Evolutionary conservation across 768 basidiomycete genomes (phyloP), one percentile per base, ranked within the genome.

Genomic region (Nevesoporus exiguus): DNA sequence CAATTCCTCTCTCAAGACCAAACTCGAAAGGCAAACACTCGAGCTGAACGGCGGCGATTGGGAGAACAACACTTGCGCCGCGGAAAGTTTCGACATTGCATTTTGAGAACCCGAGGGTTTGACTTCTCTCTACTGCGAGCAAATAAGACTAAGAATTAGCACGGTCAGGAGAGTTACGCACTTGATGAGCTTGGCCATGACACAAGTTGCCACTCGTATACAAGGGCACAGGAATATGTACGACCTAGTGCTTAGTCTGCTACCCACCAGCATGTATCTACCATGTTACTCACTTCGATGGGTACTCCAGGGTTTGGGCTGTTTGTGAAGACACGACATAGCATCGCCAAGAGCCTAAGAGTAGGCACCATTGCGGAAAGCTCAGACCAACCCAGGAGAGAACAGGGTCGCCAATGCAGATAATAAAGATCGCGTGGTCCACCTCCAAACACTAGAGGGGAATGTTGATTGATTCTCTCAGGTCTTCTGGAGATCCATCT

Each of bases 141-240:
- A 68, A 66, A 27, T 17, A 22, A 36, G 15, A 1, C 47, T 10
- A 45, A 41, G 25, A 17, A 43, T n/a, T 36, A 15, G 0, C n/a
- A 33, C 3, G 21, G 14, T 14, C 3, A 19, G 39, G 5, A 19
- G 14, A 7, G 7, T 22, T 7, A 57, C 67, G 57, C 64, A 80
- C 80, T 80, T 76, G 47, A 81, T 80, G 22, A 80, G 71, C 53
- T 80, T 75, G 1, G 76, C 76, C 77, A 82, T 76, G 0, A 77
- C 81, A 6, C 72, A 61, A 7, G 82, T 75, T 0, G 79, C 76
- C 52, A 66, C 63, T 70, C 75, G 31, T 3, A 21, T 9, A 24
- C 19, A 31, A 49, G 7, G 14, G 21, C 39, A 8, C 9, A 19
- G 39, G 7, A 24, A 2, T 25, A 5, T n/a, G n/a, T 0, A 27